A percentile compares a stretch with the other conserved stretches of the same genome.
Conservation (phyloP, 2,329 filamentous ascomycete species). For the Didymella lethalis region DNA sequence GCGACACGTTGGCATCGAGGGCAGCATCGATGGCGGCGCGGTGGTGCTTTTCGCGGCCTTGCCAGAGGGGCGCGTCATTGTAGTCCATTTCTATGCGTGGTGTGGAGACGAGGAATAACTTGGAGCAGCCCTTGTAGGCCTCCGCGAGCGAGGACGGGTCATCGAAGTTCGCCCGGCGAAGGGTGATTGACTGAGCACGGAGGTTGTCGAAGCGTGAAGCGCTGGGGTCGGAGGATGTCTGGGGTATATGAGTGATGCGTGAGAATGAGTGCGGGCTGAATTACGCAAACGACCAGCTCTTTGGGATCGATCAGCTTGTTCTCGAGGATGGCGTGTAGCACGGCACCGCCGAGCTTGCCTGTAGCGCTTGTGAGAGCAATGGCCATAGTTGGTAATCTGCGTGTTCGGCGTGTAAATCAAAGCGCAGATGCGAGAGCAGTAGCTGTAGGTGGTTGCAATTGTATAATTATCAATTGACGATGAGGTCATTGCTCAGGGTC, state of each 20-base stretch:
- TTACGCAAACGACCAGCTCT: slow-evolving; percentile 51
- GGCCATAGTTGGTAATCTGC: slow-evolving; percentile 17
- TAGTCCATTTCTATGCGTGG: slow-evolving; percentile 56
- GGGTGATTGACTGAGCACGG: slow-evolving; percentile 40
- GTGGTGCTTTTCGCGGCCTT: slow-evolving; percentile 56
- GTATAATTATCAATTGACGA: slow-evolving; percentile 14
- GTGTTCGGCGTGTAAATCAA: background rate
- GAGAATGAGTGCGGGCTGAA: background rate
- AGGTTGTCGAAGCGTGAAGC: slow-evolving; percentile 39
- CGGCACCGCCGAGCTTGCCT: slow-evolving; percentile 57
- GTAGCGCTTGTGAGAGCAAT: slow-evolving; percentile 56
- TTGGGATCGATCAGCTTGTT: slow-evolving; percentile 50
- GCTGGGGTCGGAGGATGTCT: slow-evolving; percentile 35
- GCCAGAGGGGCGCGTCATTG: slow-evolving; percentile 51
- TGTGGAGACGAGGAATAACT: slow-evolving; percentile 57
- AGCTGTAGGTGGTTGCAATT: background rate
- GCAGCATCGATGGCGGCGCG: slow-evolving; percentile 55
- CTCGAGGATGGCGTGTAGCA: slow-evolving; percentile 53
- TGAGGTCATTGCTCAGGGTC: slow-evolving; percentile 20
- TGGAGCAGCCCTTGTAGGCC: slow-evolving; percentile 51
- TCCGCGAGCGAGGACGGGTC: slow-evolving; percentile 42
- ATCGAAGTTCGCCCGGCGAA: slow-evolving; percentile 54
- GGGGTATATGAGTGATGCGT: background rate
- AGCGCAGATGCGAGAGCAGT: background rate
- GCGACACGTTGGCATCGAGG: slow-evolving; percentile 51